Conservation (phyloP, 495 filamentous ascomycete genomes). For the Aspergillus nanangensis region DNA sequence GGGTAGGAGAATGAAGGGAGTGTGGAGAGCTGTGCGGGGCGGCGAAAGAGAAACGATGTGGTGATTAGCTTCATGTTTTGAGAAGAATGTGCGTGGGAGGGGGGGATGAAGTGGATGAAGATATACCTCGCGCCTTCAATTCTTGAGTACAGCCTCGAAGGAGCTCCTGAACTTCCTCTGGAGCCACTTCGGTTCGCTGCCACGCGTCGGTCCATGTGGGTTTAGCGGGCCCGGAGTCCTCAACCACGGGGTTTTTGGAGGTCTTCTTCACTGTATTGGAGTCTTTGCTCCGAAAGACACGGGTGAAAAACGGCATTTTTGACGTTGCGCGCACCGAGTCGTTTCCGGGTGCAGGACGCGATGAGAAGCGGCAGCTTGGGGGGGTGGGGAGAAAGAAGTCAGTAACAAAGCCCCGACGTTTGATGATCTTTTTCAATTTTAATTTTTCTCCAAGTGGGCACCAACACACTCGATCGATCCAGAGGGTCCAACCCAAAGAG, state of each 20-base stretch:
- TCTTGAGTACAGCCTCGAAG: conserved; percentile 80
- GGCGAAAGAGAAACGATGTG: conserved; percentile 10
- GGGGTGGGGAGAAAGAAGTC: conserved; percentile 13
- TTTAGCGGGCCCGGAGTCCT: conserved; percentile 51
- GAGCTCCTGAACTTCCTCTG: conserved; percentile 87
- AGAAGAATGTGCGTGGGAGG: conserved; percentile 18
- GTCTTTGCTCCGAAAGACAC: conserved; percentile 68
- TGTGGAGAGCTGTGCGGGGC: conserved; percentile 62
- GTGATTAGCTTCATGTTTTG: conserved; percentile 29
- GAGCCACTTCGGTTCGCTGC: conserved; percentile 76
- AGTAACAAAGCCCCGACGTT: too few relatives aligned
- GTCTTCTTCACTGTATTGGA: conserved; percentile 54
- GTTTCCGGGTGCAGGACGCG: conserved; percentile 14
- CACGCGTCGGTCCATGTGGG: conserved; percentile 89
- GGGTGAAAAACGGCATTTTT: conserved; percentile 64
- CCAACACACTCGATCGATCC: conserved; percentile 2
- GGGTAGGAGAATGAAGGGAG: conserved; percentile 91
- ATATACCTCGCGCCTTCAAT: conserved; percentile 89
- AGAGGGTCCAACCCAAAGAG: background rate
- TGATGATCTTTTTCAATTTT: too few relatives aligned
- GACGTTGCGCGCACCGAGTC: conserved; percentile 7
- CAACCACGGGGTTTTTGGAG: conserved; percentile 45
- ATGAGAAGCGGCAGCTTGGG: conserved; percentile 6
- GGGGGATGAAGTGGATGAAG: conserved; percentile 13
- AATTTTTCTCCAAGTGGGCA: conserved; percentile 1